Conservation (phyloP, 2,329 filamentous ascomycete species). For the Diaporthe eres region DNA sequence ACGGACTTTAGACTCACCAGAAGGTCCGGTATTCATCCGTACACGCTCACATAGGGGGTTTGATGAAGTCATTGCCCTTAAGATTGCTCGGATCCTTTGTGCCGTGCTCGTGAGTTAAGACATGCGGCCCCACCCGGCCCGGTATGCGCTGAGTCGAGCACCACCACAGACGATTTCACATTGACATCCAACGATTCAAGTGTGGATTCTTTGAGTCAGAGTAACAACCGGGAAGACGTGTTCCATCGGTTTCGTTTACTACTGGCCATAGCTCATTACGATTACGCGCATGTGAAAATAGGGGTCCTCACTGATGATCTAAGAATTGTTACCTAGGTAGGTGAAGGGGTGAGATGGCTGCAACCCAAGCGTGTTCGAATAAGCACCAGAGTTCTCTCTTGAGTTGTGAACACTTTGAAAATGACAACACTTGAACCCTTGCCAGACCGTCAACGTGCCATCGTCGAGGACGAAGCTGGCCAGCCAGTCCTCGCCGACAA, state of each 20-base stretch:
- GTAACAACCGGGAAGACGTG: not conserved
- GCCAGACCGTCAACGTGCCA: not conserved
- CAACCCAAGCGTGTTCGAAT: not conserved
- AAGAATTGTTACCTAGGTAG: not conserved
- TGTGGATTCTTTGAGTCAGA: conserved; percentile 11
- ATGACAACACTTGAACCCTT: not conserved
- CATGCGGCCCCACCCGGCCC: not conserved
- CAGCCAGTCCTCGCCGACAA: conserved; percentile 1
- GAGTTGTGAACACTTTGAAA: not conserved
- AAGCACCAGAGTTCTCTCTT: not conserved
- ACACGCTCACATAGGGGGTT: too few relatives aligned
- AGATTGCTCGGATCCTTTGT: not conserved
- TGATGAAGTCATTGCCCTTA: not conserved
- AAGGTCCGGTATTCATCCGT: not conserved
- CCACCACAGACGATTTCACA: not conserved
- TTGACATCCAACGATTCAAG: not conserved
- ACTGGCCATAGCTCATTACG: not conserved
- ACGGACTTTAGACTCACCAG: not conserved
- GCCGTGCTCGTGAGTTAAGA: not conserved
- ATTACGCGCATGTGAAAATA: not conserved
- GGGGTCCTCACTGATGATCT: not conserved
- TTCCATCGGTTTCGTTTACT: not conserved
- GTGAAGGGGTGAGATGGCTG: not conserved
- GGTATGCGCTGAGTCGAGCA: not conserved
- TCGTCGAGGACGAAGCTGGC: not conserved